Conservation (phyloP, 2,329 filamentous ascomycete species). For the Rasamsonia emersonii region DNA sequence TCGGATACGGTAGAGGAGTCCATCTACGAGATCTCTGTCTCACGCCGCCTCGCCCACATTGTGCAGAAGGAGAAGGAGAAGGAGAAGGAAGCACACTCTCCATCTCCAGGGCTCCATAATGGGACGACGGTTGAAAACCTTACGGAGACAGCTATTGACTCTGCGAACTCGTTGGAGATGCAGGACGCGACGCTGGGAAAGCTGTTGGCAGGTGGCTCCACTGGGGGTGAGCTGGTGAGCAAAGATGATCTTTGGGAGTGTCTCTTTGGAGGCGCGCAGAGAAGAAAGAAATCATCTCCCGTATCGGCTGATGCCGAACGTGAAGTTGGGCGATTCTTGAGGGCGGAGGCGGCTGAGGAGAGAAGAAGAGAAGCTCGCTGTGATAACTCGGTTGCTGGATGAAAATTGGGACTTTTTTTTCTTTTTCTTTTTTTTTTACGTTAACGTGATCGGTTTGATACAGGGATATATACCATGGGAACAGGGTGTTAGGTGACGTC, state of each 20-base stretch:
- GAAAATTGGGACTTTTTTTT: background rate
- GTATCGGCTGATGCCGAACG: constrained; percentile 21
- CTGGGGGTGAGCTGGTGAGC: constrained; percentile 70
- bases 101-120: constrained; percentile 27
- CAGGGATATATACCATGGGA: too few species aligned
- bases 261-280: constrained; percentile 58
- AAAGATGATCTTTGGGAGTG: constrained; percentile 81
- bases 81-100: constrained; percentile 21
- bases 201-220: constrained; percentile 60
- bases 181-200: constrained; percentile 62
- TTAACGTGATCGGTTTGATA: too few species aligned
- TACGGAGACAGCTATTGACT: constrained; percentile 61
- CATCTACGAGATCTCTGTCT: constrained; percentile 79
- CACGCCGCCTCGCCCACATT: constrained; percentile 70
- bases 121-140: constrained; percentile 18
- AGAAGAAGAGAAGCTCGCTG: constrained; percentile 18
- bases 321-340: constrained; percentile 43
- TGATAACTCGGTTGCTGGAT: background rate
- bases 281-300: constrained; percentile 17
- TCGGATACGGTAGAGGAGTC: constrained; percentile 84
- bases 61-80: constrained; percentile 36
- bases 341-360: constrained; percentile 47
- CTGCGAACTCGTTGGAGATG: constrained; percentile 75
- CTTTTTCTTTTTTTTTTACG: too few species aligned
- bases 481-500: too few species aligned